A percentile compares a stretch with the other conserved stretches of the same genome.
Evolutionary conservation across 2,329 filamentous ascomycete genomes (phyloP).

Genomic region (Colletotrichum tanaceti): DNA sequence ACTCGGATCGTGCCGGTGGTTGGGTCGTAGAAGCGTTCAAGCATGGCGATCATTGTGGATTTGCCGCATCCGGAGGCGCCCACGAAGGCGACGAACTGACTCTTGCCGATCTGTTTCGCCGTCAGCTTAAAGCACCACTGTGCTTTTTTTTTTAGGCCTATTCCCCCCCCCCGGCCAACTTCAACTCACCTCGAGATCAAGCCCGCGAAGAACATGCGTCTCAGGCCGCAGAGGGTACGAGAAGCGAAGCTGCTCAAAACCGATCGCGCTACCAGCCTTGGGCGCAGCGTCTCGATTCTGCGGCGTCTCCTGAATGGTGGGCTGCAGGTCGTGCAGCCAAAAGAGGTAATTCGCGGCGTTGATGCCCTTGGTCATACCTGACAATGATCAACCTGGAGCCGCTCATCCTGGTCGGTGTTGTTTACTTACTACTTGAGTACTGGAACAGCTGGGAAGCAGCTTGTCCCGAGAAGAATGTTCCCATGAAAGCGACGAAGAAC

Average conservation of each 20-base stretch:
- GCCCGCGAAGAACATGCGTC: constrained; percentile 55
- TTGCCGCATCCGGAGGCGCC: constrained; percentile 70
- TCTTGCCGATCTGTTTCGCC: constrained; percentile 52
- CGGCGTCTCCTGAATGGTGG: constrained; percentile 55
- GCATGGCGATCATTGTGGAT: constrained; percentile 67
- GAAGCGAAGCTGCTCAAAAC: constrained; percentile 69
- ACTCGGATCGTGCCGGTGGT: constrained; percentile 60
- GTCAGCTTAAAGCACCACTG: constrained; percentile 12
- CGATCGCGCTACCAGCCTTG: constrained; percentile 52
- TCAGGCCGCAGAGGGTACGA: constrained; percentile 66
- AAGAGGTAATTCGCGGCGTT: constrained; percentile 63
- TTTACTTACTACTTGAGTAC: constrained; percentile 58
- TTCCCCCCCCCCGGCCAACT: too few relatives aligned
- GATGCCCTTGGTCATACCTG: constrained; percentile 62
- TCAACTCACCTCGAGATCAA: constrained; percentile 52
- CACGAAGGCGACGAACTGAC: constrained; percentile 65
- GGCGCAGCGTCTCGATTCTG: constrained; percentile 54
- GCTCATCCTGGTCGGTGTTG: background rate
- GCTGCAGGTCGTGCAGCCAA: constrained; percentile 58
- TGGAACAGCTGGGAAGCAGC: constrained; percentile 55
- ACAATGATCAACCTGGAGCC: constrained; percentile 18
- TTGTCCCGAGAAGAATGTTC: constrained; percentile 60
- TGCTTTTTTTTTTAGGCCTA: background rate
- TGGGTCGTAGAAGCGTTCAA: constrained; percentile 60
- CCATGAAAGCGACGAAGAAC: constrained; percentile 64